A percentile compares a stretch with the other conserved stretches of the same genome.
Evolutionary conservation across 2,329 filamentous ascomycete species (phyloP).

Genomic region (Colletotrichum karsti): DNA sequence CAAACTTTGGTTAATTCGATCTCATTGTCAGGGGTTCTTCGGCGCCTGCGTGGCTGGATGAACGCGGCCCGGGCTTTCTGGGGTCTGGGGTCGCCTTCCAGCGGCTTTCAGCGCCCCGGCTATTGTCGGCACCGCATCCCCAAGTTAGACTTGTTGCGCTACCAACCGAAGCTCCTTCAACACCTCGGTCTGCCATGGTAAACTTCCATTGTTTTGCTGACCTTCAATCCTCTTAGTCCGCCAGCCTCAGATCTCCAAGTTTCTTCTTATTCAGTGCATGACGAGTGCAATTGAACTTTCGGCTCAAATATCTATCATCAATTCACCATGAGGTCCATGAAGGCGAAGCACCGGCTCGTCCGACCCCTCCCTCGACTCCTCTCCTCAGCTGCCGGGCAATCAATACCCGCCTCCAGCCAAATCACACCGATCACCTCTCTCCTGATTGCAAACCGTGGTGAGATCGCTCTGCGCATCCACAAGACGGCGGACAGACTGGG

Average conservation of each 20-base stretch:
- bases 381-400: conserved; percentile 33
- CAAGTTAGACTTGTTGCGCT: background rate
- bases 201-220: background rate
- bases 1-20: too few species aligned
- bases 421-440: conserved; percentile 75
- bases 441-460: conserved; percentile 94
- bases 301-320: background rate
- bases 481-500: conserved; percentile 88
- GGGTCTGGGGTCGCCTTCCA: conserved; percentile 20
- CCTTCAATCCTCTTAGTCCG: background rate
- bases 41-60: background rate
- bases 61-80: background rate
- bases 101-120: conserved; percentile 22
- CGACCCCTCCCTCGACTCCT: conserved; percentile 50
- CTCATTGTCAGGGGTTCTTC: too few species aligned
- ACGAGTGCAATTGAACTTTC: background rate
- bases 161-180: conserved; percentile 19
- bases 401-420: conserved; percentile 30
- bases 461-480: conserved; percentile 94
- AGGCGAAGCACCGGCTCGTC: conserved; percentile 57
- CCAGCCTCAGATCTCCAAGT: background rate
- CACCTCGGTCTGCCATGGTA: conserved; percentile 10
- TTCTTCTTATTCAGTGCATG: background rate
- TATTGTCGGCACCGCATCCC: conserved; percentile 24
- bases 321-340: conserved; percentile 62